Evolutionary conservation across 78 protist species (phyloP), one percentile per base, ranked within the genome.

Genomic region (Dictyostelium purpureum): DNA sequence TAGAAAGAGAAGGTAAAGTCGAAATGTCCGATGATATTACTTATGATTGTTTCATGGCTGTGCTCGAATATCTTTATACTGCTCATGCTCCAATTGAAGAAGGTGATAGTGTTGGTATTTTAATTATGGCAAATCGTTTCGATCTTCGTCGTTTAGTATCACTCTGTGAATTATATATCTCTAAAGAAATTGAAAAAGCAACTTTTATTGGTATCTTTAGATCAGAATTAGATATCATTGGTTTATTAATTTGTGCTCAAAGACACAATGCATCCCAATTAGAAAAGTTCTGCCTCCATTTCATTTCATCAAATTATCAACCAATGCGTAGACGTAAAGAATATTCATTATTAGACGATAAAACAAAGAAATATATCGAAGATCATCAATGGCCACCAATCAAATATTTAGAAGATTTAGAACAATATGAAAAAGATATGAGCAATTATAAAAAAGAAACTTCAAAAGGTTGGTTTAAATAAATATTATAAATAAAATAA

Each of bases 351-450:
- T 37, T 78, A 14, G 85, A 70, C 59, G 49, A 33, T 19, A 73
- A 49, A 18, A 92, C 77, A 26, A 28, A 73, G 19, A 47, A 21
- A n/a, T 28, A 87, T 16, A 11, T 83, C 7, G 96, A 94, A 65
- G 75, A 89, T 33, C 49, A 93, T 43, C 96, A 90, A 59, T 94
- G 96, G 96, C 96, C 96, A 31, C 96, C 96, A 28, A 52, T 83
- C 21, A 35, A 28, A 24, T 94, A 94, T 40, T 26, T 94, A 4
- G 18, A 47, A 28, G 90, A 56, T 6, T 67, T 78, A 16, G 76
- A 37, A 18, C 76, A 43, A 11, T 94, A 94, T 54, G 96, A 92
- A 74, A 24, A 37, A 26, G 88, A 79, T 28, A 49, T 92, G 76
- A 66, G 35, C 4, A 75, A 75, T 12, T 77, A 9, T 26, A 65